Conservation (phyloP, 2,329 filamentous ascomycete species). For the Davidsoniella neocaledoniae region DNA sequence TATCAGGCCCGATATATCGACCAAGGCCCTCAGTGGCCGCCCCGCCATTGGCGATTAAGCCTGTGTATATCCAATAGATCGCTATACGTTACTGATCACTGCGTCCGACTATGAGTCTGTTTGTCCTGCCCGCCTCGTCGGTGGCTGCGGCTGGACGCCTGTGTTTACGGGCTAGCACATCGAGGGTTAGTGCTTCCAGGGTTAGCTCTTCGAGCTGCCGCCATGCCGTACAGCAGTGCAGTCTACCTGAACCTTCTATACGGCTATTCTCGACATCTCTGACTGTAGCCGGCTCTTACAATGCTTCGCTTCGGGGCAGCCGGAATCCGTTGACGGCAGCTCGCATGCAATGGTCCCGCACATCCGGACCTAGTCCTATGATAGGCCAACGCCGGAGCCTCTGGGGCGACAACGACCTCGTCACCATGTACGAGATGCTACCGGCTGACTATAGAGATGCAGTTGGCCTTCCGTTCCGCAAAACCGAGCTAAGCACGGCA, state of each 20-base stretch:
- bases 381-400: constrained; percentile 5
- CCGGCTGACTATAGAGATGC: constrained; percentile 39
- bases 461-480: constrained; percentile 35
- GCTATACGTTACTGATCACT: background rate
- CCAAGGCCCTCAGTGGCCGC: constrained; percentile 4
- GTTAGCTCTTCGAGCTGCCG: background rate
- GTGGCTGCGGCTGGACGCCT: constrained; percentile 4
- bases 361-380: background rate
- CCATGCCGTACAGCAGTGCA: background rate
- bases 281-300: background rate
- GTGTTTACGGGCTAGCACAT: constrained; percentile 2
- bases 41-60: background rate
- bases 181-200: too few relatives aligned
- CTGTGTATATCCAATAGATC: background rate
- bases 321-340: background rate
- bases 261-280: constrained; percentile 10
- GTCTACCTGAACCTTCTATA: background rate
- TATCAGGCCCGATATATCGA: background rate
- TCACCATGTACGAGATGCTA: constrained; percentile 40
- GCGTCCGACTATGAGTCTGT: constrained; percentile 11
- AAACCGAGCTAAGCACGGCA: constrained; percentile 28
- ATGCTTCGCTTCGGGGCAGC: constrained; percentile 5
- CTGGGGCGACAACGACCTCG: constrained; percentile 18
- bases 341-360: constrained; percentile 11
- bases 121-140: constrained; percentile 11